Base-by-base conservation (phyloP, 305 asterid genomes). In the Petunia hybrid region DNA sequence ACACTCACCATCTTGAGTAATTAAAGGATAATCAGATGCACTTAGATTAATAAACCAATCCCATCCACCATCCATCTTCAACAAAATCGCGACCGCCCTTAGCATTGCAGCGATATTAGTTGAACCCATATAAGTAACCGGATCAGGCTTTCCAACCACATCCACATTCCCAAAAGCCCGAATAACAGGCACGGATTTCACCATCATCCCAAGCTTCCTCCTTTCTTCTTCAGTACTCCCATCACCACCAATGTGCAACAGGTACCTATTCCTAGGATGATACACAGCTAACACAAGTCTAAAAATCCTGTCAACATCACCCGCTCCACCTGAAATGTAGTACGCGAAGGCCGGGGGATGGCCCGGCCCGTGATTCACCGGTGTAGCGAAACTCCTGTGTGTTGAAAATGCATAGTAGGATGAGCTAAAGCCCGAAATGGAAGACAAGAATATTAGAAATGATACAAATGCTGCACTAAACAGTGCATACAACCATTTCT, bases 131-230 rank as follows among this genome's bases (percentile, higher is more conserved):
- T 91, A 92, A 39, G 99, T 94, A 65, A 87, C 89, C 38, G 98
- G 97, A 91, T 96, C 99, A 76, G 99, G 97, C 88, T 92, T 93
- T 73, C 99, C 98, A 63, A 96, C 86, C 81, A 96, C 98, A 89
- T 96, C 99, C 78, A 92, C 99, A 80, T 96, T 96, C 86, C 92
- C 97, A 74, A 97, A 97, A 36, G 94, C 95, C 88, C 91, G 89
- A 77, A 89, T 85, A 6, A 85, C 99, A 0, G 98, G 94, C 84
- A 94, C 84, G 12, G 98, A 93, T 84, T 90, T 92, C 85, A 93
- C 93, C 84, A 86, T 35, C 53, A 89, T 88, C 56, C 87, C 95
- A 63, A 97, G 87, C 84, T 88, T 92, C 80, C 81, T 40, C 89
- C 99, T 91, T 90, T 97, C 99, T 4, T 83, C 89, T 61, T 92